Evolutionary conservation across 148 eudicot genomes (phyloP), one percentile per base, ranked within the genome.

Genomic region (Dianthus caryophyllus): DNA sequence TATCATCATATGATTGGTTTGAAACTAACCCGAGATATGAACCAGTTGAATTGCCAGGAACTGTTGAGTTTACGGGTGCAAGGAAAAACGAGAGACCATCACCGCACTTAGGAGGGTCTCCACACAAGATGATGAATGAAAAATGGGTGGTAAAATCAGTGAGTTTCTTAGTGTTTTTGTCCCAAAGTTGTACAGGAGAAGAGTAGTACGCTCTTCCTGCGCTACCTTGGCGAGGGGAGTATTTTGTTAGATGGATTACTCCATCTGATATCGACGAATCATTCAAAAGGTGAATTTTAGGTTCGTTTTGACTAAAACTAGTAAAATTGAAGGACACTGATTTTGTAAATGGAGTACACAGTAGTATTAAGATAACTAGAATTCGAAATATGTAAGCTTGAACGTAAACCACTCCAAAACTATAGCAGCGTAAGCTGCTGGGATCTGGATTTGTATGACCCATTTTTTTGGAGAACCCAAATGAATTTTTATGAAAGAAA

Each of bases 121-220:
- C 57, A 3, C 64, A 60, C 9, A 69, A 67, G 1, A 76, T 83
- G 59, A 53, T 26, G 33, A 83, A 80, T 2, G 78, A 65, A 61
- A 83, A 83, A 44, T 83, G 80, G 21, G 87, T 80, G n/a, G 78
- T 75, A 62, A 80, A 83, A 53, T 83, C 76, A 2, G 84, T 54
- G 5, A 71, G 14, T 17, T 61, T 56, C 11, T 58, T 16, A 0
- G 78, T 56, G 0, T 2, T 31, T n/a, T 71, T 44, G 52, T 80
- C 77, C 82, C 84, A 83, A 1, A 83, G 65, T 7, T 25, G 76
- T 0, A 83, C 44, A 2, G 69, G 64, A 8, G 24, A 20, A 27
- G 71, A 53, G 53, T 72, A 83, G 11, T 58, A 63, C 26, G 77
- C 86, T 46, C 81, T 61, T 18, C 83, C 83, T 4, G 58, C 70